phyloP scores from a whole-genome alignment of 1,284 basidiomycete genomes.

The Ceratobasidium sp. region DNA sequence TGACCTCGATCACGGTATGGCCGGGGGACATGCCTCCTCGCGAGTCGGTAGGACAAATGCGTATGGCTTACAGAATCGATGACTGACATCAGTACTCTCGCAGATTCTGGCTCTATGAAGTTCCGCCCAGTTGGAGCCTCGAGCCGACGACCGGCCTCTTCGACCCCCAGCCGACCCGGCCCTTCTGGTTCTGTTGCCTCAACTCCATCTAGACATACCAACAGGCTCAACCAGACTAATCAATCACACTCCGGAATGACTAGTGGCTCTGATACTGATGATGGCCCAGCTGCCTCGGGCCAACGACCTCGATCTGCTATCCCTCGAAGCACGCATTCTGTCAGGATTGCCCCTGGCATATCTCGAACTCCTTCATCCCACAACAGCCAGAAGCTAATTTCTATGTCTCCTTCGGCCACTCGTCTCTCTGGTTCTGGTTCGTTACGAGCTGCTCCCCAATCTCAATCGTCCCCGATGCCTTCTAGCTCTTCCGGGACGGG shows the following conservation, averaged over 20 bases:
- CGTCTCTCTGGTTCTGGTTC: background rate
- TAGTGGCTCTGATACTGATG: constrained; percentile 23
- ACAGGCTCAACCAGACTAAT: background rate
- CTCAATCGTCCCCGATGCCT: background rate
- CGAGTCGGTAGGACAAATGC: constrained; percentile 4
- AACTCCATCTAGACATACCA: background rate
- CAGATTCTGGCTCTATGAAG: constrained; percentile 31
- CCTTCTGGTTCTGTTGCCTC: background rate
- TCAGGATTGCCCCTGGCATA: constrained; percentile 10
- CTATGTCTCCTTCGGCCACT: background rate
- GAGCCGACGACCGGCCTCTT: background rate
- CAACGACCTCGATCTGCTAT: background rate
- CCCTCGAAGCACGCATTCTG: background rate
- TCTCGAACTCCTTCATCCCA: background rate
- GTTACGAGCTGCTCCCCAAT: background rate
- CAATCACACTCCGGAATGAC: background rate
- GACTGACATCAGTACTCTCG: background rate
- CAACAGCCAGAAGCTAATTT: too few species aligned
- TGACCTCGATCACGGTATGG: constrained; percentile 6
- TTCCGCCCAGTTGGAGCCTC: constrained; percentile 26
- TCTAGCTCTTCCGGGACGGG: background rate
- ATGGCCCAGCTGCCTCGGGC: background rate
- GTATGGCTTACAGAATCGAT: too few species aligned
- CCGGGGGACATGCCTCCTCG: constrained; percentile 19
- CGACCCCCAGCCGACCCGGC: background rate